Conservation (phyloP, 805 yeast genomes). For the Kodamaea laetipori region DNA sequence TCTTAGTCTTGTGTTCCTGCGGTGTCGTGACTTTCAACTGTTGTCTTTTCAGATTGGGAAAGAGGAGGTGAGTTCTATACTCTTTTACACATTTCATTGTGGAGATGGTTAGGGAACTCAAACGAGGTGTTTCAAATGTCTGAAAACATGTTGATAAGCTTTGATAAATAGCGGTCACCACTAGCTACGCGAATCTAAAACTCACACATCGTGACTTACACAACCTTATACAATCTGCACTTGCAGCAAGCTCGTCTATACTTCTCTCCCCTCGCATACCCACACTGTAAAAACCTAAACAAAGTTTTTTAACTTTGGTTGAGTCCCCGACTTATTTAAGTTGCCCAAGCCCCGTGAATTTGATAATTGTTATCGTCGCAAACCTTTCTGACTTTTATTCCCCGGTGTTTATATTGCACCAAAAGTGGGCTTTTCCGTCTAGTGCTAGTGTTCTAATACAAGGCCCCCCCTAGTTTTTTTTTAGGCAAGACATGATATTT, state of each 20-base stretch:
- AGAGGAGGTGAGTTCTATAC: conserved; percentile 3
- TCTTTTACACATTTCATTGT: not conserved
- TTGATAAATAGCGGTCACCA: too few species aligned
- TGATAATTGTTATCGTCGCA: not conserved
- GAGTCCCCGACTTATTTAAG: conserved; percentile 1
- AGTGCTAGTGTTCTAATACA: not conserved
- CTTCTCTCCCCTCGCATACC: too few species aligned
- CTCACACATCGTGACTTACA: too few species aligned
- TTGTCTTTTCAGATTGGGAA: conserved; percentile 1
- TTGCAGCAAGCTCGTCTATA: too few species aligned
- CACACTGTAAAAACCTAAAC: too few species aligned
- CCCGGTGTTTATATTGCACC: not conserved
- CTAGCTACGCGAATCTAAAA: too few species aligned
- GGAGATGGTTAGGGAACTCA: not conserved
- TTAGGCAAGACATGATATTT: conserved; percentile 4
- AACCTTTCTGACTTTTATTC: not conserved
- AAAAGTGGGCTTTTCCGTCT: conserved; percentile 1
- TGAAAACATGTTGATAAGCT: not conserved
- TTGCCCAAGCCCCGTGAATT: conserved; percentile 5
- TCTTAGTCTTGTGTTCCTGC: conserved; percentile 5
- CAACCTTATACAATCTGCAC: too few species aligned
- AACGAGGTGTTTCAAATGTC: conserved; percentile 1
- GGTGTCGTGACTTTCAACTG: not conserved
- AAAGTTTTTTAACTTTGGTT: not conserved
- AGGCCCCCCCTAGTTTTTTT: conserved; percentile 3